These are phyloP conservation scores for Urochloa ruziziensis DNA, from an alignment of 176 grass and related monocot genomes.

Conservation along the genomic window DNA sequence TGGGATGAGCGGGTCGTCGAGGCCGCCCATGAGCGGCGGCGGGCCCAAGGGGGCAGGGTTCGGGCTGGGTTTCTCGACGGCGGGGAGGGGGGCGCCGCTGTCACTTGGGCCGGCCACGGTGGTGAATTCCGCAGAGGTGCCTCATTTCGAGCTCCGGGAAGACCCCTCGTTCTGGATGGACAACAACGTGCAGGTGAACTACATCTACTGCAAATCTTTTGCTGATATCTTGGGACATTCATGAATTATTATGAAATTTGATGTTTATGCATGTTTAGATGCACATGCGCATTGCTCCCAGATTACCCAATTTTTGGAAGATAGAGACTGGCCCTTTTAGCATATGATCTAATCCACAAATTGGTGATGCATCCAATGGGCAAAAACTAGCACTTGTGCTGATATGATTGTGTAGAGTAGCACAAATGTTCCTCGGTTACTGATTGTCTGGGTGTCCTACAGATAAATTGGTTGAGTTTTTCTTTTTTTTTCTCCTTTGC, in stretches of 20 bases:
- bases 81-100: constrained; percentile 33
- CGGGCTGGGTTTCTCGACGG: constrained; percentile 12
- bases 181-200: constrained; percentile 79
- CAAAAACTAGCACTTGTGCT: not conserved
- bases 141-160: constrained; percentile 77
- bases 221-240: not conserved
- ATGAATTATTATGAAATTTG: not conserved
- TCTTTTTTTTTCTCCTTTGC: not conserved
- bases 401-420: not conserved
- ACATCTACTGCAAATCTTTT: not conserved
- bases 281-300: not conserved
- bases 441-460: not conserved
- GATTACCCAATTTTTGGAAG: not conserved
- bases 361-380: not conserved
- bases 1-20: constrained; percentile 56
- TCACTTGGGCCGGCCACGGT: constrained; percentile 19
- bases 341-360: not conserved
- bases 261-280: not conserved
- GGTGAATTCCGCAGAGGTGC: constrained; percentile 63
- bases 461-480: not conserved
- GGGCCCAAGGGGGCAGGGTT: constrained; percentile 17
- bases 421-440: not conserved
- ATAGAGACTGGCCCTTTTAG: not conserved
- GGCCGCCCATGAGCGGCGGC: constrained; percentile 38
- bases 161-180: constrained; percentile 97